Evolutionary conservation across 495 filamentous ascomycete species (phyloP).

Genomic region (Letharia columbiana): DNA sequence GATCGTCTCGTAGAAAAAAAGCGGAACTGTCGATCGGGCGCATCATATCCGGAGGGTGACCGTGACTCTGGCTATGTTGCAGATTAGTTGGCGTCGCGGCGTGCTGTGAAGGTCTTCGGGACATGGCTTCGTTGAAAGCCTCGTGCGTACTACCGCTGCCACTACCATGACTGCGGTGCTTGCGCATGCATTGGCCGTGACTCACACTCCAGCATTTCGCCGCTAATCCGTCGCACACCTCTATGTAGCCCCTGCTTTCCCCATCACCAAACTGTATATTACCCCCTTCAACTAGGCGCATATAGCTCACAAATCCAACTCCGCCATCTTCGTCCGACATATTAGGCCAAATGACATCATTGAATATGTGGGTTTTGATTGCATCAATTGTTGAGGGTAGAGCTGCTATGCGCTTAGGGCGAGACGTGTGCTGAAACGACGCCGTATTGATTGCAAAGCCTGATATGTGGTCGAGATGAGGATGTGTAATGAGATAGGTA

Average conservation of each 20-base stretch:
- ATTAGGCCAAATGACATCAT: slow-evolving; percentile 97
- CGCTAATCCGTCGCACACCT: slow-evolving; percentile 70
- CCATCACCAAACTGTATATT: slow-evolving; percentile 71
- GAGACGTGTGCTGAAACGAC: slow-evolving; percentile 58
- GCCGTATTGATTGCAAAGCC: slow-evolving; percentile 91
- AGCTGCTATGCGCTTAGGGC: slow-evolving; percentile 75
- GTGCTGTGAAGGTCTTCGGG: slow-evolving; percentile 20
- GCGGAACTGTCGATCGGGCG: slow-evolving; percentile 78
- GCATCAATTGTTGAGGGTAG: slow-evolving; percentile 78
- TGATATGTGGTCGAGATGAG: slow-evolving; percentile 87
- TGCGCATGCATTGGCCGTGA: slow-evolving; percentile 79
- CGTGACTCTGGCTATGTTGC: slow-evolving; percentile 23
- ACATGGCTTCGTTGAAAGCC: slow-evolving; percentile 27
- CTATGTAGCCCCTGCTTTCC: slow-evolving; percentile 68
- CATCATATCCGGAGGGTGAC: slow-evolving; percentile 33
- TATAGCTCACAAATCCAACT: slow-evolving; percentile 83
- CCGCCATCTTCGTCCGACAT: slow-evolving; percentile 93
- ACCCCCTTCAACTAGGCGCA: slow-evolving; percentile 79
- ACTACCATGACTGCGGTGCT: slow-evolving; percentile 56
- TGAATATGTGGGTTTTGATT: slow-evolving; percentile 90
- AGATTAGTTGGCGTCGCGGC: slow-evolving; percentile 17
- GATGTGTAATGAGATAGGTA: slow-evolving; percentile 84
- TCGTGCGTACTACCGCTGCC: slow-evolving; percentile 33
- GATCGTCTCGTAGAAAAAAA: slow-evolving; percentile 75
- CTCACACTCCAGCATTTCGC: slow-evolving; percentile 73